Evolutionary conservation across 2,329 filamentous ascomycete species (phyloP).

Genomic region (Gyromitra esculenta): DNA sequence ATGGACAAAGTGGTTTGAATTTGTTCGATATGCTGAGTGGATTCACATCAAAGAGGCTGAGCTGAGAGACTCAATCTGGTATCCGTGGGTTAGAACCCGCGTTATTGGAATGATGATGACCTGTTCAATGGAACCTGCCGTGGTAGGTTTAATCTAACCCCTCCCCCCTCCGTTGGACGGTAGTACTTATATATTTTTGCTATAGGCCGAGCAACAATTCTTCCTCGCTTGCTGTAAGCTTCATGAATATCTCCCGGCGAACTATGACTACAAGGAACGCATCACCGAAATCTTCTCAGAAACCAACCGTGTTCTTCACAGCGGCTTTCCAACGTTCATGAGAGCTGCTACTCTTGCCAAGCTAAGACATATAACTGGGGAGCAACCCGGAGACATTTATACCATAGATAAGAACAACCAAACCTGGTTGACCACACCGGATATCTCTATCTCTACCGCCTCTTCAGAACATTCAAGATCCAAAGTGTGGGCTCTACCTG

Average conservation of each 20-base stretch:
- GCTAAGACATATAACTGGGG: background rate
- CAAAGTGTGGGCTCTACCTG: background rate
- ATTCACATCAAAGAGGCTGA: conserved; percentile 22
- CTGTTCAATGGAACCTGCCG: conserved; percentile 4
- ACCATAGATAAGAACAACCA: background rate
- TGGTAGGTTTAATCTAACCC: conserved; percentile 22
- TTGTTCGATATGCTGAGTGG: conserved; percentile 25
- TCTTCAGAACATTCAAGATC: background rate
- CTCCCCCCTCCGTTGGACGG: background rate
- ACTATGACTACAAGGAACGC: conserved; percentile 6
- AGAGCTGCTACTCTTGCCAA: conserved; percentile 1
- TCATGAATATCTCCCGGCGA: conserved; percentile 21
- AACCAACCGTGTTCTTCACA: background rate
- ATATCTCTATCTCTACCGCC: background rate
- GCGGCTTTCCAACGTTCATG: background rate
- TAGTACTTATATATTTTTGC: conserved; percentile 6
- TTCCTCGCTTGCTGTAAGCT: conserved; percentile 29
- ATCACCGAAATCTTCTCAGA: conserved; percentile 2
- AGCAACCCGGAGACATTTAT: background rate
- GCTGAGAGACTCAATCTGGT: conserved; percentile 12
- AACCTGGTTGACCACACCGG: background rate
- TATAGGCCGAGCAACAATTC: conserved; percentile 26
- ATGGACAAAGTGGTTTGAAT: conserved; percentile 39
- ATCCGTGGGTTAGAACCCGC: conserved; percentile 26
- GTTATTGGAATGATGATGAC: conserved; percentile 18